Evolutionary conservation across 352 stramenopile species (phyloP).

Genomic region (Lagenidium sp.): DNA sequence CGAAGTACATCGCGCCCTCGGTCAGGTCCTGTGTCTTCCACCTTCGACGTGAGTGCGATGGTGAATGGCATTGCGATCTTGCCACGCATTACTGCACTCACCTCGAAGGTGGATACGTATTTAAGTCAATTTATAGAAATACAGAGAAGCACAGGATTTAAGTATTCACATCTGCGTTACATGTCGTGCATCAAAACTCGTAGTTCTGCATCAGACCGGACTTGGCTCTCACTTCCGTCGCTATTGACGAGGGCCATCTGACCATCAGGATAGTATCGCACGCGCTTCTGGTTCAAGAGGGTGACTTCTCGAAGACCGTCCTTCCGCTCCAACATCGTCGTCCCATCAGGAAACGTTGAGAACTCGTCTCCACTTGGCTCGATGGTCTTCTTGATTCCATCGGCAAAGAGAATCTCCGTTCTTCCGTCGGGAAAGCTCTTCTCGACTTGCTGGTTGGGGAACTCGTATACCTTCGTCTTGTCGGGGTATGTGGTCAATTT

Average conservation of each 20-base stretch:
- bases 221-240: slow-evolving; percentile 36
- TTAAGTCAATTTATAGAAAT: too few relatives aligned
- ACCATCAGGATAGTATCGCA: slow-evolving; percentile 70
- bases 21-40: slow-evolving; percentile 10
- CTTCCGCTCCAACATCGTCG: slow-evolving; percentile 66
- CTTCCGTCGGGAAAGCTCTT: slow-evolving; percentile 87
- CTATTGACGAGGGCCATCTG: slow-evolving; percentile 44
- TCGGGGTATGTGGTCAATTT: slow-evolving; percentile 93
- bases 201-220: slow-evolving; percentile 58
- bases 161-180: too few relatives aligned
- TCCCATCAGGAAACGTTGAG: slow-evolving; percentile 76
- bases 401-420: slow-evolving; percentile 93
- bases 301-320: slow-evolving; percentile 73
- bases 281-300: slow-evolving; percentile 55
- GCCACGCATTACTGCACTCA: slow-evolving; percentile 1
- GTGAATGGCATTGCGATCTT: slow-evolving; percentile 5
- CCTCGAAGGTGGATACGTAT: too few relatives aligned
- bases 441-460: slow-evolving; percentile 93
- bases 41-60: too few relatives aligned
- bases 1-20: slow-evolving; percentile 18
- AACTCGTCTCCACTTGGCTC: slow-evolving; percentile 65
- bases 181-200: slow-evolving; percentile 36
- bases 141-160: too few relatives aligned
- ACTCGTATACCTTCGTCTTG: slow-evolving; percentile 94
- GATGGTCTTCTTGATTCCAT: slow-evolving; percentile 90